Base-by-base conservation (phyloP, 106 monocot species). In the Acorus gramineus region DNA sequence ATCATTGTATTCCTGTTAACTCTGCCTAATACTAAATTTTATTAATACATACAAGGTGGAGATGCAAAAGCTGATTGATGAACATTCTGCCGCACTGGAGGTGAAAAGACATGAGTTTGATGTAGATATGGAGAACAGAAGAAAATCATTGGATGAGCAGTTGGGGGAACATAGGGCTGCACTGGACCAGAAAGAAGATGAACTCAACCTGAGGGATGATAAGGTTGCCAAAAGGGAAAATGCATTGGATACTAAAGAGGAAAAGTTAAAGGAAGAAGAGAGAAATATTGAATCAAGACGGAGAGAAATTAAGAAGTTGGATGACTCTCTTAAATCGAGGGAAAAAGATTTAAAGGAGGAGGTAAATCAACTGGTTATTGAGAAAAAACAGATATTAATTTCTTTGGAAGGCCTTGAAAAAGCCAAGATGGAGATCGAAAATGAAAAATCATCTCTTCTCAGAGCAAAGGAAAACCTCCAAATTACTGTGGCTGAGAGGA, bases 51-150 rank as follows among this genome's bases (percentile, higher is more conserved):
- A 28, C 28, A 28, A 28, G 96, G 77, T 79, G 69, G 96, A 78
- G 69, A 73, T 98, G 5, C 87, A 98, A 71, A 98, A 85, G 81
- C 82, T 98, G 66, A 55, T 98, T 64, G 87, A 98, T 74, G 73
- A 91, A 8, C 91, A 98, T 62, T 77, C 77, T 48, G 66, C 71
- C 46, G 14, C 48, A 47, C 71, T 98, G 57, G 77, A 80, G 66
- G 71, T 69, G 13, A 92, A 91, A 72, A 80, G 69, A 44, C 73
- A 65, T n/a, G 96, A 85, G 42, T 87, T 91, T 72, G 96, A 91
- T 44, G 44, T 72, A 52, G 91, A 98, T 53, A 14, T 98, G 69
- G 73, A 78, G 55, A 68, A 72, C 46, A 81, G 64, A 73, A 78
- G 71, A 50, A 81, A 68, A 43, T 73, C 75, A 0, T 70, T 88